Evolutionary conservation across 768 basidiomycete genomes (phyloP), one percentile per base, ranked within the genome.

Genomic region (Mycena pura): DNA sequence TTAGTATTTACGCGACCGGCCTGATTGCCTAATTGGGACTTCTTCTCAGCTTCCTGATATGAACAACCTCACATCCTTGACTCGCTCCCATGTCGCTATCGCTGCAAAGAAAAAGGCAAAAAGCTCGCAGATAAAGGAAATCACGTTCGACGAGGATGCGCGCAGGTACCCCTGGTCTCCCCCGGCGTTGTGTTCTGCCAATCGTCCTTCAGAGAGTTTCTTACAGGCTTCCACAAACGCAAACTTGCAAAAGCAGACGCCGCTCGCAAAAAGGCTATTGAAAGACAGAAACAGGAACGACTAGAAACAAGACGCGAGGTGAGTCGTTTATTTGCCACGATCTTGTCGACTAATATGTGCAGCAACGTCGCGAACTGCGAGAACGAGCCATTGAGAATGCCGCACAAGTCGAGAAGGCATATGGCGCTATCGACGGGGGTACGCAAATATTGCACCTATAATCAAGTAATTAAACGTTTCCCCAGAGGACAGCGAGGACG

Each of bases 161-260:
- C 82, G 95, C 67, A 85, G 86, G 94, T 92, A 50, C 36, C 78
- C 74, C 19, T 19, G 15, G 34, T 24, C 21, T 47, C 27, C 44
- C 27, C 60, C 51, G 46, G 41, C 36, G 36, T 10, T 10, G 2
- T 28, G 14, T 28, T 43, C 55, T 36, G 44, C 34, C 44, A 31
- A 61, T 55, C 44, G n/a, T 38, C 63, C 49, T 43, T 38, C 68
- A 96, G 95, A 70, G 90, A 96, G 60, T 97, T 91, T 76, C 78
- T 97, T 71, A 96, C 94, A 17, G 95, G 95, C 25, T 97, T 97
- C 73, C 90, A 91, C 73, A 96, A 96, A 76, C 87, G 95, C 68
- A 97, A 96, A 76, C 76, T 94, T 49, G 89, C 87, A 60, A 93
- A 91, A 73, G 83, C 87, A 64, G 92, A 96, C 67, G 89, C 85